Evolutionary conservation across 129 eudicot genomes (phyloP).

Genomic region (Centaurea solstitialis): DNA sequence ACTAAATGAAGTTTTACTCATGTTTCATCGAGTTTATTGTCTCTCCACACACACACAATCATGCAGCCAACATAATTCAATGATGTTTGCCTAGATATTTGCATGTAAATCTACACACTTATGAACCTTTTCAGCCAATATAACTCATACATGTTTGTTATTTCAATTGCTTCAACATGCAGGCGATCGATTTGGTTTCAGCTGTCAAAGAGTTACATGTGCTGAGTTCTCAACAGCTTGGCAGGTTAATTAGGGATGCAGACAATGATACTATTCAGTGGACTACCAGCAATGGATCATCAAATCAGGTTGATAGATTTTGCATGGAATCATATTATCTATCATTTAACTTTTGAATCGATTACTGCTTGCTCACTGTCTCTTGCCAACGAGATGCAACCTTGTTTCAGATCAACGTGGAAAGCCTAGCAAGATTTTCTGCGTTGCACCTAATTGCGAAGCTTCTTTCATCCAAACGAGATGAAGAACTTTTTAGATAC

Average conservation of each 20-base stretch:
- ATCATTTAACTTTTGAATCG: not conserved
- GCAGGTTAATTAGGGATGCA: constrained; percentile 63
- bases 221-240: constrained; percentile 65
- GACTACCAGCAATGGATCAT: constrained; percentile 54
- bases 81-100: not conserved
- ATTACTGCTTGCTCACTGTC: not conserved
- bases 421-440: constrained; percentile 59
- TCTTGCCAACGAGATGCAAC: not conserved
- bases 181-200: constrained; percentile 74
- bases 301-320: constrained; percentile 53
- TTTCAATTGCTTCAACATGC: constrained; percentile 20
- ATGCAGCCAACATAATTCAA: not conserved
- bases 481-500: constrained; percentile 64
- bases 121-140: not conserved
- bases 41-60: not conserved
- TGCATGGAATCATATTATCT: constrained; percentile 9
- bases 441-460: constrained; percentile 70
- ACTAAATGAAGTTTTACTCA: not conserved
- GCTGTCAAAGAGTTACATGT: constrained; percentile 67
- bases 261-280: constrained; percentile 44
- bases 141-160: constrained; percentile 11
- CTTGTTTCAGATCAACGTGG: constrained; percentile 73
- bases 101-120: not conserved
- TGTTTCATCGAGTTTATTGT: not conserved
- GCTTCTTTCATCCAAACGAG: constrained; percentile 47